A percentile compares a stretch with the other conserved stretches of the same genome.
phyloP scores from a whole-genome alignment of 1,284 basidiomycete genomes.

The Cryptococcus floricola region DNA sequence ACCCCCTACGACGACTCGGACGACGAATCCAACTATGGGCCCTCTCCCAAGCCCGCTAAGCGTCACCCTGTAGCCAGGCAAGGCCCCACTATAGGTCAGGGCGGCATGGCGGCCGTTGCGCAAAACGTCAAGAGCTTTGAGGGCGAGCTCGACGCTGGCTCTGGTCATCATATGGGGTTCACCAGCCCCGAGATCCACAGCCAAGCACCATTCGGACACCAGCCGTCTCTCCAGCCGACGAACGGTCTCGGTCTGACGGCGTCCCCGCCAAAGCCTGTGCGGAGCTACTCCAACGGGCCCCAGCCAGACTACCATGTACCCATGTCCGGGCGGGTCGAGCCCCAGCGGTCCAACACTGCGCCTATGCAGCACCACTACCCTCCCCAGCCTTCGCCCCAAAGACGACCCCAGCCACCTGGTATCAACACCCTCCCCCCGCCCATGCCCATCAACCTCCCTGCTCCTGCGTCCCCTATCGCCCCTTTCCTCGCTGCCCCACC shows the following conservation, averaged over 20 bases:
- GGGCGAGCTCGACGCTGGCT: conserved; percentile 5
- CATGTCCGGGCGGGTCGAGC: not conserved
- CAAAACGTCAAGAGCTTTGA: conserved; percentile 9
- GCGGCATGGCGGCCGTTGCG: not conserved
- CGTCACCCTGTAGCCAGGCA: not conserved
- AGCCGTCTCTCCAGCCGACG: not conserved
- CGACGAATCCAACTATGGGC: conserved; percentile 11
- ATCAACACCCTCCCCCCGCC: conserved; percentile 8
- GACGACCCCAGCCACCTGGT: not conserved
- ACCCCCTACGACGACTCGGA: conserved; percentile 19
- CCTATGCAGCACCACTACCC: not conserved
- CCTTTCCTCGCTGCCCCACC: conserved; percentile 39
- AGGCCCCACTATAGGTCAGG: not conserved
- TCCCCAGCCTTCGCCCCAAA: not conserved
- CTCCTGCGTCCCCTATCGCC: conserved; percentile 30
- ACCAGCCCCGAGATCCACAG: conserved; percentile 8
- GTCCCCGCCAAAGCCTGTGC: not conserved
- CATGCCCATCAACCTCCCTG: conserved; percentile 18
- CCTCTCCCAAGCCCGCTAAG: not conserved
- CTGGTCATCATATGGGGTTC: not conserved
- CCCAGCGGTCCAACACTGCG: not conserved
- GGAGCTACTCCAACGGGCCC: not conserved
- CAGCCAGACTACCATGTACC: not conserved
- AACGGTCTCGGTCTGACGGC: not conserved
- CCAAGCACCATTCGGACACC: conserved; percentile 1